Percentiles rank a stretch among this genome's conserved stretches.
These are phyloP conservation scores for Beauveria rudraprayagi DNA, from an alignment of 2,329 filamentous ascomycete genomes.

Conservation along the genomic window DNA sequence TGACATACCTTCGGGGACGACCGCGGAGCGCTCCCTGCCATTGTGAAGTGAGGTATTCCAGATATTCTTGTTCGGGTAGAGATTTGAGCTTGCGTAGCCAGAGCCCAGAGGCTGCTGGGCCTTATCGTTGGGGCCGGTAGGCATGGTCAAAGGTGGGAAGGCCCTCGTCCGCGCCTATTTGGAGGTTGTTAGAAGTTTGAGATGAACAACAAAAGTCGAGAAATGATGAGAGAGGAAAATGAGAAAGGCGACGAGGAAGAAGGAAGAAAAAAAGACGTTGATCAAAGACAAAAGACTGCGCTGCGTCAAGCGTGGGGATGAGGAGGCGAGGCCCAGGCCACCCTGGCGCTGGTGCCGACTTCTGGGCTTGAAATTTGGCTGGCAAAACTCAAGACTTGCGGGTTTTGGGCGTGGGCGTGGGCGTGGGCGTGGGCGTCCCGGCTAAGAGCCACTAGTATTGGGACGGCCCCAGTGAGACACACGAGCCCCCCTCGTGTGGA, in stretches of 20 bases:
- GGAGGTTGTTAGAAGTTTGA: not conserved
- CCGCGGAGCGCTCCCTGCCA: slow-evolving; percentile 32
- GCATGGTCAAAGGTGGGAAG: slow-evolving; percentile 32
- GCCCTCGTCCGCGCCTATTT: slow-evolving; percentile 29
- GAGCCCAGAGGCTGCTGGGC: slow-evolving; percentile 32
- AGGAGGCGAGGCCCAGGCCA: not conserved
- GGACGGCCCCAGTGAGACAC: not conserved
- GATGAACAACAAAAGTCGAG: slow-evolving; percentile 1
- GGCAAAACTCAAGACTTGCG: slow-evolving; percentile 12
- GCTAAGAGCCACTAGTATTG: slow-evolving; percentile 3
- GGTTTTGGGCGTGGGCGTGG: slow-evolving; percentile 10
- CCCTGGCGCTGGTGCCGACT: not conserved
- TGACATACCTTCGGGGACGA: slow-evolving; percentile 40
- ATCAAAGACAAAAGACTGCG: slow-evolving; percentile 8
- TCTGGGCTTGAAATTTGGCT: too few relatives aligned
- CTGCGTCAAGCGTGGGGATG: slow-evolving; percentile 9
- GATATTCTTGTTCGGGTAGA: slow-evolving; percentile 29
- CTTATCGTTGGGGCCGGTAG: slow-evolving; percentile 24
- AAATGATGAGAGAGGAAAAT: not conserved
- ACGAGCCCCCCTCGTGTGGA: slow-evolving; percentile 6
- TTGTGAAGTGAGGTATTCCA: slow-evolving; percentile 34
- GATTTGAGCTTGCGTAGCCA: slow-evolving; percentile 26
- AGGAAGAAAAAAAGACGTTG: not conserved
- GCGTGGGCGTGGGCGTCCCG: not conserved
- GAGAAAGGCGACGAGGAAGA: not conserved